Evolutionary conservation across 805 yeast genomes (phyloP), one percentile per base, ranked within the genome.

Genomic region (Saccharomycopsis oosterbeekiorum): DNA sequence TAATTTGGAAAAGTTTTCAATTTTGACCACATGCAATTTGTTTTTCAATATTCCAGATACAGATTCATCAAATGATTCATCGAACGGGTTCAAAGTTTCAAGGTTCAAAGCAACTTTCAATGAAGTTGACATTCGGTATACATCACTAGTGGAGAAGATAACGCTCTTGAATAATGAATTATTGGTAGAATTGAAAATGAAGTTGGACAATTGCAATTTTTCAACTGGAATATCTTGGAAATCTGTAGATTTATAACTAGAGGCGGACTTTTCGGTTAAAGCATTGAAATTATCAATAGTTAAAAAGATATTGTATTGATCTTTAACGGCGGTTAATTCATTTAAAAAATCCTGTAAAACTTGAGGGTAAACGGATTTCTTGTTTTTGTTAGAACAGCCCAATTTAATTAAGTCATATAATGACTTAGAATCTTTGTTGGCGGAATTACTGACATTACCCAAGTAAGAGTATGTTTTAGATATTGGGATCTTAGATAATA

Each of bases 271-370:
- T 43, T 84, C 80, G 12, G 84, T 70, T 61, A 89, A 73, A 2
- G 84, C 82, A 62, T 89, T 84, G 69, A 89, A 78, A 69, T 88
- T 84, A 71, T 91, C 97, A 53, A 90, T 78, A 2, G 96, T 78
- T 53, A 89, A 76, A 58, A 81, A 75, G 10, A 86, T 85, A 4
- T 93, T 92, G 43, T 75, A 70, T 64, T 88, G 89, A 42, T 42
- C 37, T n/a, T 55, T 58, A 21, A 47, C 34, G 9, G 42, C 39
- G 5, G 55, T 26, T 58, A 89, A 73, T 73, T 87, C 90, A 1
- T 75, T 39, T 19, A 63, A 21, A 37, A 63, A 37, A 24, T 57
- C 60, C 5, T 29, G 43, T 43, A 63, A 61, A 10, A 62, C 59
- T 19, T 17, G 34, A 5, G 56, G 36, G 41, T 61, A 63, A 17